These are phyloP conservation scores for Bullera alba DNA, from an alignment of 768 basidiomycete species.

Conservation along the genomic window DNA sequence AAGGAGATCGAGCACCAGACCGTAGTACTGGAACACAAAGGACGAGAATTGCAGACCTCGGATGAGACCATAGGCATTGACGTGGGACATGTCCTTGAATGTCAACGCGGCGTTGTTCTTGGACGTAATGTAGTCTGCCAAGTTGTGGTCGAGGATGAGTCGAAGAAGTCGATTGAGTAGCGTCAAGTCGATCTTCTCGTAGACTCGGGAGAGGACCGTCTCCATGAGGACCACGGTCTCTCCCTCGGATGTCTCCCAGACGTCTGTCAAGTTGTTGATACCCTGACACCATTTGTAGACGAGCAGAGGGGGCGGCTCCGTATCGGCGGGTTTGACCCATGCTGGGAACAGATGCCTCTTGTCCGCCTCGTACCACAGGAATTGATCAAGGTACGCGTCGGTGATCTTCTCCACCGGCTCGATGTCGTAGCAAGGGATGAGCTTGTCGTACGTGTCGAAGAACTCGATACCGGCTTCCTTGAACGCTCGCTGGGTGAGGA, in stretches of 20 bases:
- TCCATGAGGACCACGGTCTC: conserved; percentile 99
- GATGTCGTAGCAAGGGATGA: conserved; percentile 92
- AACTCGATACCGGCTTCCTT: conserved; percentile 93
- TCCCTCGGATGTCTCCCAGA: conserved; percentile 97
- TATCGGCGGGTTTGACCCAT: conserved; percentile 98
- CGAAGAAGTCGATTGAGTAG: conserved; percentile 90
- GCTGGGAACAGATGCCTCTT: conserved; percentile 96
- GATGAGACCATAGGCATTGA: conserved; percentile 93
- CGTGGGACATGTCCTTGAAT: conserved; percentile 97
- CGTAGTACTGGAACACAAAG: conserved; percentile 99
- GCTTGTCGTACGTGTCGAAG: conserved; percentile 95
- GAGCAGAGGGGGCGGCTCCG: conserved; percentile 89
- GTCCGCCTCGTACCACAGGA: conserved; percentile 98
- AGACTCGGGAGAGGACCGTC: conserved; percentile 93
- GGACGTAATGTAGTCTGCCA: conserved; percentile 98
- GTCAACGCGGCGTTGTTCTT: conserved; percentile 95
- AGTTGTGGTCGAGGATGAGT: conserved; percentile 93
- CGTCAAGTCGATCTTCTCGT: conserved; percentile 97
- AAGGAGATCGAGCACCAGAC: conserved; percentile 86
- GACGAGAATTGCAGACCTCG: conserved; percentile 97
- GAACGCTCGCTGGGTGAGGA: conserved; percentile 95
- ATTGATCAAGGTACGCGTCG: conserved; percentile 97
- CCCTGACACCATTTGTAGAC: conserved; percentile 99
- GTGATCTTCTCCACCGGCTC: conserved; percentile 99
- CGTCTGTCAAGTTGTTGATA: conserved; percentile 94